phyloP scores from a whole-genome alignment of 2,329 filamentous ascomycete species.

The Sclerotinia borealis region DNA sequence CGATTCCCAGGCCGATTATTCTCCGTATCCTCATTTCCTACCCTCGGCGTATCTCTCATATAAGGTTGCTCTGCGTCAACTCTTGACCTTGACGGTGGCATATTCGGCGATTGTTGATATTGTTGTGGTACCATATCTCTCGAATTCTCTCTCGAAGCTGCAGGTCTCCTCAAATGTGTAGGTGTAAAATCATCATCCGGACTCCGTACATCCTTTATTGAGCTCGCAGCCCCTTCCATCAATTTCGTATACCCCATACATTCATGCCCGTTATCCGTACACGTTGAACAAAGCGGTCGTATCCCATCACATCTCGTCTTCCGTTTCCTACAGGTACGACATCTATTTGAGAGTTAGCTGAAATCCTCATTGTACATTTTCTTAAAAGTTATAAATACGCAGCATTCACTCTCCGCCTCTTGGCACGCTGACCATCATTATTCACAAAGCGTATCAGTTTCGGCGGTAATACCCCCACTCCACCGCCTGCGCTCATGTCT shows the following conservation, averaged over 20 bases:
- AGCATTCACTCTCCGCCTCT: slow-evolving; percentile 71
- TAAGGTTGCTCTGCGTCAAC: neutral
- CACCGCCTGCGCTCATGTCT: slow-evolving; percentile 4
- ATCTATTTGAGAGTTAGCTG: slow-evolving; percentile 38
- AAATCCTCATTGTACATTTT: slow-evolving; percentile 4
- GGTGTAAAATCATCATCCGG: slow-evolving; percentile 29
- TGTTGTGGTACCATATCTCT: slow-evolving; percentile 2
- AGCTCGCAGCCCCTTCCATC: slow-evolving; percentile 19
- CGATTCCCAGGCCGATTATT: neutral
- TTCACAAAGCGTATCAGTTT: slow-evolving; percentile 74
- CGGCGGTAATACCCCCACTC: neutral
- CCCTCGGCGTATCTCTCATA: neutral
- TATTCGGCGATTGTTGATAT: neutral
- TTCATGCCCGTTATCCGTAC: slow-evolving; percentile 61
- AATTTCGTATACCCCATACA: slow-evolving; percentile 59
- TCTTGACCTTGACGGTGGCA: neutral
- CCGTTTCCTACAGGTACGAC: slow-evolving; percentile 66
- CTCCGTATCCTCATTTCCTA: neutral
- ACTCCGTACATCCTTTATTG: slow-evolving; percentile 22
- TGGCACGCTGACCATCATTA: slow-evolving; percentile 73
- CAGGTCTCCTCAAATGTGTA: neutral
- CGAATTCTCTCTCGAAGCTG: neutral
- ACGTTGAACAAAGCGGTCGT: slow-evolving; percentile 66
- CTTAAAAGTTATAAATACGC: slow-evolving; percentile 49
- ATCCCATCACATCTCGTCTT: slow-evolving; percentile 73